Conservation (phyloP, 306 rosid species). For the Quercus rubra region DNA sequence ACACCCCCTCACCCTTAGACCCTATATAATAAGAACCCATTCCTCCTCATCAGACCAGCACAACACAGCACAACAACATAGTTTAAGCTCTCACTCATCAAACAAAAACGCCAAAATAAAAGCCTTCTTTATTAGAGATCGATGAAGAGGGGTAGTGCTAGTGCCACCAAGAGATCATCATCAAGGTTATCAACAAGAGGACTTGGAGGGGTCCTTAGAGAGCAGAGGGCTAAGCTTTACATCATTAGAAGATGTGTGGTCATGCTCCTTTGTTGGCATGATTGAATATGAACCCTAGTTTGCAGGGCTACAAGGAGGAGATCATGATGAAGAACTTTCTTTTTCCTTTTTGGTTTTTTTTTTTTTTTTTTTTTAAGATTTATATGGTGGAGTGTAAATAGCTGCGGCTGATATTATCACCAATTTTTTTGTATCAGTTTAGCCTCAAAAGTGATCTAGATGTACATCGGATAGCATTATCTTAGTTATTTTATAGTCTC, state of each 20-base stretch:
- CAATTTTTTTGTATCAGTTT: constrained; percentile 49
- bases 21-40: constrained; percentile 41
- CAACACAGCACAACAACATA: constrained; percentile 15
- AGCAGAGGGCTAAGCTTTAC: constrained; percentile 84
- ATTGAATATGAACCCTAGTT: constrained; percentile 5
- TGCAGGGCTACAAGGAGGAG: background rate
- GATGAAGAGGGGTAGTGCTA: constrained; percentile 62
- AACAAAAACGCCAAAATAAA: background rate
- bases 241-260: constrained; percentile 94
- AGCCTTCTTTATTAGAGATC: background rate
- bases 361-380: constrained; percentile 1
- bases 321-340: background rate
- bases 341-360: background rate
- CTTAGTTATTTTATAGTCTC: constrained; percentile 3
- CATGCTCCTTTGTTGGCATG: constrained; percentile 99
- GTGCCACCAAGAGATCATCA: constrained; percentile 55
- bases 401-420: constrained; percentile 28
- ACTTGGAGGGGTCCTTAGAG: constrained; percentile 74
- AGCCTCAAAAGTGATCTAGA: constrained; percentile 23
- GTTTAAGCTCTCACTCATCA: constrained; percentile 12
- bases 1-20: background rate
- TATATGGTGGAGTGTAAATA: constrained; percentile 55
- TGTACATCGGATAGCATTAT: constrained; percentile 49
- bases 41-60: background rate
- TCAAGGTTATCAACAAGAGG: constrained; percentile 71